phyloP scores from a whole-genome alignment of 2,329 filamentous ascomycete genomes.

The Paradendryphiella salina region DNA sequence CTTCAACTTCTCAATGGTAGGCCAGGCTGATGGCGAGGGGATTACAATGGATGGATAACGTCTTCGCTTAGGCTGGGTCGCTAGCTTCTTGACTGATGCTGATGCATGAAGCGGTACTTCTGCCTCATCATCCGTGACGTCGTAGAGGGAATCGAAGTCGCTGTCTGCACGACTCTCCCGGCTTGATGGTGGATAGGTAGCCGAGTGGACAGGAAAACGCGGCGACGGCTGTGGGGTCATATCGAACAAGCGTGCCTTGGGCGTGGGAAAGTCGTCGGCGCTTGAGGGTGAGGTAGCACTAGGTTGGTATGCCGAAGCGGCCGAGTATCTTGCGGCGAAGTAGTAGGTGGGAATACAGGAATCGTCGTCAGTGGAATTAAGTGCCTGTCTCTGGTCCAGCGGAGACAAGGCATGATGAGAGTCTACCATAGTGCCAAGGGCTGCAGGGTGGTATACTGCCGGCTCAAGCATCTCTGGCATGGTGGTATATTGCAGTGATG shows the following conservation, averaged over 20 bases:
- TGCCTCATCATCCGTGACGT: constrained; percentile 77
- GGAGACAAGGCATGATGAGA: constrained; percentile 47
- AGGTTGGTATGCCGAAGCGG: constrained; percentile 36
- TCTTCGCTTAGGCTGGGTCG: constrained; percentile 46
- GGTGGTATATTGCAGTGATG: constrained; percentile 44
- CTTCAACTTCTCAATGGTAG: constrained; percentile 59
- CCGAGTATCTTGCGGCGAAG: constrained; percentile 45
- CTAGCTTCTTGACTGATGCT: constrained; percentile 54
- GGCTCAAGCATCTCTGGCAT: constrained; percentile 54
- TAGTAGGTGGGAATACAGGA: constrained; percentile 41
- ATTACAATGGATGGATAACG: constrained; percentile 64
- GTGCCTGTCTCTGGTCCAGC: constrained; percentile 61
- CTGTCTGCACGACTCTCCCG: constrained; percentile 69
- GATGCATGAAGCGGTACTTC: constrained; percentile 57
- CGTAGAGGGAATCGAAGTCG: constrained; percentile 86
- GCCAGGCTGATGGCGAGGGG: constrained; percentile 61
- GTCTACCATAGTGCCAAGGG: constrained; percentile 32
- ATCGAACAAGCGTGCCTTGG: constrained; percentile 67
- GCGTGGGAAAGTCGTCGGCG: constrained; percentile 69
- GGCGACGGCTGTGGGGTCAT: constrained; percentile 52
- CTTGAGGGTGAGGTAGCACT: constrained; percentile 49
- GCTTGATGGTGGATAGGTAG: constrained; percentile 57
- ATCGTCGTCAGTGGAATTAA: constrained; percentile 64
- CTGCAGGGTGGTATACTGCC: constrained; percentile 53
- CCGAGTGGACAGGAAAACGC: constrained; percentile 50